Conservation (phyloP, 2,329 filamentous ascomycete genomes). For the Rhynchosporium agropyri region DNA sequence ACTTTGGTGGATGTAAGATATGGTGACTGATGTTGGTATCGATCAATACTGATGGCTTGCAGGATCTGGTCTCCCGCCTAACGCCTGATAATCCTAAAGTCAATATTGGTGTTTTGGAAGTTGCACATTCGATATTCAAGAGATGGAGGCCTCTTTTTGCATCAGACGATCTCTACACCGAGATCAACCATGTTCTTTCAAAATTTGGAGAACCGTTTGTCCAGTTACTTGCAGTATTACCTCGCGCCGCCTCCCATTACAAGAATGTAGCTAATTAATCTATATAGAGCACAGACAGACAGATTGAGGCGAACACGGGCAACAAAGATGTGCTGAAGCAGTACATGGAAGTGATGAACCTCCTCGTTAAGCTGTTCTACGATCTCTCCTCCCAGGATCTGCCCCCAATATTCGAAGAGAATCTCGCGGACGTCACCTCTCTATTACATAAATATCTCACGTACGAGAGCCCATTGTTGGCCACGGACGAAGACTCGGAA, state of each 20-base stretch:
- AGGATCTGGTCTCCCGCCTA: slow-evolving; percentile 87
- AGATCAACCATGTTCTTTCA: slow-evolving; percentile 92
- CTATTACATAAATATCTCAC: slow-evolving; percentile 91
- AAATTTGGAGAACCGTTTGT: slow-evolving; percentile 87
- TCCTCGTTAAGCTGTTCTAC: slow-evolving; percentile 90
- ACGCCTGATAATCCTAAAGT: slow-evolving; percentile 78
- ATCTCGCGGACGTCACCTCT: slow-evolving; percentile 73
- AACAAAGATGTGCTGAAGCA: slow-evolving; percentile 75
- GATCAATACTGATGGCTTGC: slow-evolving; percentile 27
- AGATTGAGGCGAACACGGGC: slow-evolving; percentile 73
- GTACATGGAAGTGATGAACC: slow-evolving; percentile 82
- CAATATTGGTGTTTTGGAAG: slow-evolving; percentile 93
- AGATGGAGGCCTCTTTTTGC: slow-evolving; percentile 93
- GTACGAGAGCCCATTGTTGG: slow-evolving; percentile 82
- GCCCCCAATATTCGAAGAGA: slow-evolving; percentile 90
- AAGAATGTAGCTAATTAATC: background rate
- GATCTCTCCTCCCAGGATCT: slow-evolving; percentile 98
- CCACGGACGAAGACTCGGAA: slow-evolving; percentile 87
- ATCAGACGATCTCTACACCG: slow-evolving; percentile 88
- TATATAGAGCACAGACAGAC: slow-evolving; percentile 64
- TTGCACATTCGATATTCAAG: slow-evolving; percentile 97
- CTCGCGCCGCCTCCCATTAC: background rate
- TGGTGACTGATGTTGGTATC: slow-evolving; percentile 9
- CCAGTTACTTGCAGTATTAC: slow-evolving; percentile 70
- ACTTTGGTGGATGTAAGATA: slow-evolving; percentile 79